Evolutionary conservation across 176 grass and related monocot species (phyloP), one percentile per base, ranked within the genome.

Genomic region (Carex scoparia): DNA sequence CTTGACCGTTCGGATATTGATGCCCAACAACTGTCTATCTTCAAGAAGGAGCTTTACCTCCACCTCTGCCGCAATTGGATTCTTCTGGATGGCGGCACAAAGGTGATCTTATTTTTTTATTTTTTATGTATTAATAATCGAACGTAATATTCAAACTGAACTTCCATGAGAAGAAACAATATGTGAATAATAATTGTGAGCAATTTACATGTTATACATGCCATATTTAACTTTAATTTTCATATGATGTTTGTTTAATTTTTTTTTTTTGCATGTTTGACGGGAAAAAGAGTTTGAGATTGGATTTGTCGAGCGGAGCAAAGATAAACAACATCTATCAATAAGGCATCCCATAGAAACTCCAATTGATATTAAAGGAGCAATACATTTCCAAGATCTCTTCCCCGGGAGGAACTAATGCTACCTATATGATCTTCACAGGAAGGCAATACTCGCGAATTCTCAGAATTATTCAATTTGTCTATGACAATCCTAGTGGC

Each of bases 391-490:
- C 59, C 77, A 67, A 37, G 54, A 81, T 77, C 87, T 92, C 12
- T 68, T 84, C 10, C 84, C 5, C 3, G 27, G 63, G 69, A 86
- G 81, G 37, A 67, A 38, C 6, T 92, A 89, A 89, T 10, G 85
- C 66, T 4, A 87, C 81, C 3, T 92, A 87, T 77, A 60, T 92
- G 2, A 40, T 92, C 12, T 89, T 85, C 61, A 89, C 86, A 69
- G 31, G 84, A 65, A 78, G 0, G 7, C 33, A 8, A 65, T 53
- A 5, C 4, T 48, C 46, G 46, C 46, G 46, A 7, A 8, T 48
- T 48, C 1, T 48, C 46, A 10, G 7, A 48, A 48, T 48, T 48
- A 9, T 1, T 48, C 46, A 48, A 48, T 48, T 7, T 7, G 1
- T 9, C 46, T 48, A 1, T 48, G 46, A 48, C 7, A 9, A 0